A percentile compares a stretch with the other conserved stretches of the same genome.
phyloP scores from a whole-genome alignment of 108 stramenopile species.

The Phaeodactylum tricornutum region DNA sequence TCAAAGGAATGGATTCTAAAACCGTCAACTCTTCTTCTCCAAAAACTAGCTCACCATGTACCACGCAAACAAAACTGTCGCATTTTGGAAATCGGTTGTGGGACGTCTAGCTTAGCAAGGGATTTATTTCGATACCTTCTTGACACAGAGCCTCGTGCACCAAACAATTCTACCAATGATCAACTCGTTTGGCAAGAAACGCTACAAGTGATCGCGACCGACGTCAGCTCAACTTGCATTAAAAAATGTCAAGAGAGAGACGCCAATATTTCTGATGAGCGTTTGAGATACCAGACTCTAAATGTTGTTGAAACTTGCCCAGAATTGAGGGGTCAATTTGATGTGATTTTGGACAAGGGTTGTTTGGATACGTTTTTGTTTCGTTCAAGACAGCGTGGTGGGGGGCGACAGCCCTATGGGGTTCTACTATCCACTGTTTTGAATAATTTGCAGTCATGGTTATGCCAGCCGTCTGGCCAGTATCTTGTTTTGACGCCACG shows the following conservation, averaged over 20 bases:
- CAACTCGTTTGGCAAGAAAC: no score
- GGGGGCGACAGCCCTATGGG: slow-evolving; percentile 24
- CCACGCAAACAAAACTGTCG: slow-evolving; percentile 11
- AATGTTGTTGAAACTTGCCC: slow-evolving; percentile 16
- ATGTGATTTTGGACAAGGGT: slow-evolving; percentile 66
- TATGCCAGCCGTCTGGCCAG: slow-evolving; percentile 19
- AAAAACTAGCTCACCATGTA: slow-evolving; percentile 23
- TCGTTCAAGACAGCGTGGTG: slow-evolving; percentile 54
- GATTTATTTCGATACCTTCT: slow-evolving; percentile 28
- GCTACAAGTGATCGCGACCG: slow-evolving; percentile 26
- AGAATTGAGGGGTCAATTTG: background rate
- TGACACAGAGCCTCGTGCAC: no score
- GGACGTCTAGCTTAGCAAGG: slow-evolving; percentile 47
- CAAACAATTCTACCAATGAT: no score
- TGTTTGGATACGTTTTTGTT: slow-evolving; percentile 75
- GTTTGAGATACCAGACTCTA: slow-evolving; percentile 23
- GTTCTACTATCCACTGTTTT: slow-evolving; percentile 30
- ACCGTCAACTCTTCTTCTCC: slow-evolving; percentile 27
- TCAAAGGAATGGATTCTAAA: slow-evolving; percentile 27
- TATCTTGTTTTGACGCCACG: slow-evolving; percentile 62
- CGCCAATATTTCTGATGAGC: background rate
- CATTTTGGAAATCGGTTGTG: slow-evolving; percentile 70
- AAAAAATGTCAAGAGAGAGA: slow-evolving; percentile 34
- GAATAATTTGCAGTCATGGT: slow-evolving; percentile 46
- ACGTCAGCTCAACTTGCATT: slow-evolving; percentile 62